A percentile compares a stretch with the other conserved stretches of the same genome.
phyloP scores from a whole-genome alignment of 805 yeast genomes.

The Candida gorgasii region DNA sequence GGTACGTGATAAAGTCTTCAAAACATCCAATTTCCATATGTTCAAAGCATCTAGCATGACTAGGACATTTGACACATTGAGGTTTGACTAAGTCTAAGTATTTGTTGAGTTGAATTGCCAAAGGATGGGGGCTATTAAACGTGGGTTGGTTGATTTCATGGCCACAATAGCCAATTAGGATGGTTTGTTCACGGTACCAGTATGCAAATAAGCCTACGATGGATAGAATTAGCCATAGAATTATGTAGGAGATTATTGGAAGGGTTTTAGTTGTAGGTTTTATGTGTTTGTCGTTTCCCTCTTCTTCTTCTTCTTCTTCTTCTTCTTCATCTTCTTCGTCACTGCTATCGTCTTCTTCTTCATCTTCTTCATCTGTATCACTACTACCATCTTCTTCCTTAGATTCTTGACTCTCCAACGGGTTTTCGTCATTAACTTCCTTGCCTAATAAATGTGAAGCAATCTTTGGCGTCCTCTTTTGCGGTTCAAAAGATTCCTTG shows the following conservation, averaged over 20 bases:
- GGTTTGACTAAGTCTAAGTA: slow-evolving; percentile 55
- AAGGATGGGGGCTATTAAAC: slow-evolving; percentile 31
- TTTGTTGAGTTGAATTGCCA: slow-evolving; percentile 40
- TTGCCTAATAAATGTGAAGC: no score
- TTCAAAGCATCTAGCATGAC: slow-evolving; percentile 72
- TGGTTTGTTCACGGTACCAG: slow-evolving; percentile 67
- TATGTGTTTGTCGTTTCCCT: neutral
- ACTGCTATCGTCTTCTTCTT: slow-evolving; percentile 1
- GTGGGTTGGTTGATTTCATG: slow-evolving; percentile 50
- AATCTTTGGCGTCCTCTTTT: slow-evolving; percentile 18
- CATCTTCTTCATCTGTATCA: slow-evolving; percentile 5
- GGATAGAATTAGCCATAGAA: slow-evolving; percentile 36
- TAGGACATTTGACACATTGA: slow-evolving; percentile 75
- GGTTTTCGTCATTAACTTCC: slow-evolving; percentile 7
- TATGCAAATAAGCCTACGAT: slow-evolving; percentile 41
- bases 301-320: slow-evolving; percentile 3
- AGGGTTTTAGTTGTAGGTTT: neutral
- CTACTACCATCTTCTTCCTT: slow-evolving; percentile 9
- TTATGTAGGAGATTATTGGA: slow-evolving; percentile 10
- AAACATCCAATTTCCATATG: slow-evolving; percentile 64
- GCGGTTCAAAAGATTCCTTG: slow-evolving; percentile 10
- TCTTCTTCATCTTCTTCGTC: neutral
- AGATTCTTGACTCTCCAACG: neutral
- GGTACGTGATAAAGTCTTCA: slow-evolving; percentile 56
- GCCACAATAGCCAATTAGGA: slow-evolving; percentile 76